Conservation (phyloP, 257 asterid genomes). For the Catharanthus roseus region DNA sequence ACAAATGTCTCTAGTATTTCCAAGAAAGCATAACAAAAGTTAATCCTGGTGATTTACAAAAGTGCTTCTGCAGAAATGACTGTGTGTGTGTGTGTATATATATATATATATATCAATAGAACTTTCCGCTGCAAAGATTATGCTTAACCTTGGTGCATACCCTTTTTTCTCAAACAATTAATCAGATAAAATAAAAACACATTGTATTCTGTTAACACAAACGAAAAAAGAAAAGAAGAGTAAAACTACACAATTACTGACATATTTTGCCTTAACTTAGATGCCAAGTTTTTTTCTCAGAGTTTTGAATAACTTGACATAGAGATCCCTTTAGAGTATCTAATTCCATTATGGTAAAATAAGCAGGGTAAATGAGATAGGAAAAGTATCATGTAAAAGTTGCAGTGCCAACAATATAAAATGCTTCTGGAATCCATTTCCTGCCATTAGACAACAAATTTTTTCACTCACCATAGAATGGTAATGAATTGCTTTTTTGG, state of each 20-base stretch:
- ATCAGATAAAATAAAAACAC: neutral
- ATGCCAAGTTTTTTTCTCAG: neutral
- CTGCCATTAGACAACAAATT: neutral
- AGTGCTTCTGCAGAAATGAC: neutral
- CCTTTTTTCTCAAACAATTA: neutral
- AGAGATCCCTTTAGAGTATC: no score
- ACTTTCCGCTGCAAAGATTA: neutral
- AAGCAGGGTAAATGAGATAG: neutral
- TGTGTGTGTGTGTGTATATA: no score
- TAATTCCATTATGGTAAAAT: neutral
- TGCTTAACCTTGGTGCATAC: neutral
- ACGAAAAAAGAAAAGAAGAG: no score
- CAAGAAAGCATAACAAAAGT: neutral
- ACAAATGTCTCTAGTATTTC: neutral
- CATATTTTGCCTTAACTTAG: neutral
- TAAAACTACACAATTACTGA: neutral
- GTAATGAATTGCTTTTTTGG: slow-evolving; percentile 53
- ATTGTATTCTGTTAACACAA: neutral
- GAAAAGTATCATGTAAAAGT: neutral
- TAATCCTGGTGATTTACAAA: neutral
- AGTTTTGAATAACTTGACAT: neutral
- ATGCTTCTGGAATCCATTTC: neutral
- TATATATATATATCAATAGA: neutral
- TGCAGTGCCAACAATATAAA: neutral
- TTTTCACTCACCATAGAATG: slow-evolving; percentile 47